Percentiles rank a stretch among this genome's conserved stretches.
Evolutionary conservation across 2,329 filamentous ascomycete genomes (phyloP).

Genomic region (Colletotrichum aenigma): DNA sequence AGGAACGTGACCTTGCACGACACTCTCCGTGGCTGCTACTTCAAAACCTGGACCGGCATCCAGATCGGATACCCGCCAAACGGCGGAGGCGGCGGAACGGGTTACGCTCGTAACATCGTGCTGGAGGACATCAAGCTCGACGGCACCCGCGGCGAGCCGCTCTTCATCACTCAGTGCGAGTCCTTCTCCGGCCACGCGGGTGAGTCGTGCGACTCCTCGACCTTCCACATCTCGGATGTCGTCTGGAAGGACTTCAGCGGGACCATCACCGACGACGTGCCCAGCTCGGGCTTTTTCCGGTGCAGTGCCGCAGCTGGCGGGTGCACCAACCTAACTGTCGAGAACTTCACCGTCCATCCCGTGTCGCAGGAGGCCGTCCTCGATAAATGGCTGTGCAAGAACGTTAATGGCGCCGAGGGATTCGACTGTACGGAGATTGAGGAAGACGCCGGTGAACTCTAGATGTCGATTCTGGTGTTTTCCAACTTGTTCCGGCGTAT

Average conservation of each 20-base stretch:
- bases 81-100: constrained; percentile 60
- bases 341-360: constrained; percentile 26
- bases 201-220: constrained; percentile 36
- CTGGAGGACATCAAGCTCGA: constrained; percentile 33
- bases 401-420: constrained; percentile 26
- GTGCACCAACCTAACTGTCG: constrained; percentile 31
- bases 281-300: constrained; percentile 30
- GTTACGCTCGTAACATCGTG: constrained; percentile 36
- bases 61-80: constrained; percentile 58
- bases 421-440: constrained; percentile 25
- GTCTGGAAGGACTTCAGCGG: constrained; percentile 30
- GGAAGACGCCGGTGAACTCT: neutral
- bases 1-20: constrained; percentile 50
- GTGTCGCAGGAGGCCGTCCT: constrained; percentile 19
- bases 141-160: constrained; percentile 30
- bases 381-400: constrained; percentile 30
- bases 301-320: constrained; percentile 35
- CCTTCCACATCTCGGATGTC: constrained; percentile 32
- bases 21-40: constrained; percentile 52
- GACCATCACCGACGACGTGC: constrained; percentile 29
- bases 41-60: constrained; percentile 64
- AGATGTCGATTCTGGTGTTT: neutral
- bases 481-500: neutral
- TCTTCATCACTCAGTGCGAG: constrained; percentile 40
- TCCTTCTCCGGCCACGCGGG: constrained; percentile 36